Base-by-base conservation (phyloP, 768 basidiomycete species). In the Termitomyces sp. region DNA sequence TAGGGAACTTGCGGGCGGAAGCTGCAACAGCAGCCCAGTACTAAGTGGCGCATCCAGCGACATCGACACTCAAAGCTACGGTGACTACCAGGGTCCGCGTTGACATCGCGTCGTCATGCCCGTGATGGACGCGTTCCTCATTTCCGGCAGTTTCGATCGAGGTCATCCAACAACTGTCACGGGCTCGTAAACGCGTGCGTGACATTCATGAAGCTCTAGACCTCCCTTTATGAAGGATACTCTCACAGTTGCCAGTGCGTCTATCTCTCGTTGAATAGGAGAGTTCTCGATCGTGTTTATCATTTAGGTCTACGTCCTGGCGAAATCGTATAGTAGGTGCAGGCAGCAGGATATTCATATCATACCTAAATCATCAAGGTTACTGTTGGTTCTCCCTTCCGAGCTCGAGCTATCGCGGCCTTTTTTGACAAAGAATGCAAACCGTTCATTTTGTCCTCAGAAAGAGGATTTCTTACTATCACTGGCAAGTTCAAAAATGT, bases 221-320 rank as follows among this genome's bases (percentile, higher is more conserved):
- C 30, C n/a, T 36, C 18, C 9, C 35, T 14, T 10, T 28, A 63
- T 65, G 64, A 65, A 64, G 68, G 75, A 86, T 61, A 73, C 75
- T 30, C 69, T 87, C 56, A 78, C 75, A 62, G 83, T 89, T 69
- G 86, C 88, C 13, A 90, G 88, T 88, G 70, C 66, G 85, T 79
- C 16, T 30, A 49, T 32, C 28, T 14, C 6, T 24, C 6, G n/a
- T 30, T 26, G 45, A 44, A 51, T 22, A 43, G 10, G 32, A 22
- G 9, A 13, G 52, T 30, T 33, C n/a, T n/a, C 20, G 6, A n/a
- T n/a, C 85, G 87, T 54, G 88, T 90, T 47, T 92, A 92, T 71
- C 90, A 92, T 70, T 80, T 92, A 28, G 90, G 88, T 38, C 70
- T 92, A 61, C 78, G 82, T 47, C 76, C 82, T 42, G 88, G 91